Evolutionary conservation across 164 flowering plant genomes (phyloP).

Genomic region (Piper betle): DNA sequence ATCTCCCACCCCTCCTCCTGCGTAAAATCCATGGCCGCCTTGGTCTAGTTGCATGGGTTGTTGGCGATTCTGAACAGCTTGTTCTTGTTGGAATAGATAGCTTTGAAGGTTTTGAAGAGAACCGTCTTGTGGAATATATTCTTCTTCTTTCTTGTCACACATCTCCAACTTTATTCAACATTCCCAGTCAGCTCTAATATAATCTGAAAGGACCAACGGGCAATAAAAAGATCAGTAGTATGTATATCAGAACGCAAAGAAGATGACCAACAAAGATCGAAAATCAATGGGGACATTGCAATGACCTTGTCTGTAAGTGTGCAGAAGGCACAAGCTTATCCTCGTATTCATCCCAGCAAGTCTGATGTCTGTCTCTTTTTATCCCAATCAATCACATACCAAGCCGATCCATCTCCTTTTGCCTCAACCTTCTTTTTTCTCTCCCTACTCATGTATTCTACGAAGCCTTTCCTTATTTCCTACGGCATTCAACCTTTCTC

Average conservation of each 20-base stretch:
- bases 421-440: slow-evolving; percentile 11
- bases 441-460: not conserved
- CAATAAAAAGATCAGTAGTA: no score
- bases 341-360: slow-evolving; percentile 3
- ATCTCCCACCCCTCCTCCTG: slow-evolving; percentile 5
- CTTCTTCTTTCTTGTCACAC: slow-evolving; percentile 26
- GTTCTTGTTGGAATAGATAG: slow-evolving; percentile 26
- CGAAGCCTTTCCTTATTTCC: slow-evolving; percentile 54
- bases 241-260: not conserved
- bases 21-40: slow-evolving; percentile 7
- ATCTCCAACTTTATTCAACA: slow-evolving; percentile 7
- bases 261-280: not conserved
- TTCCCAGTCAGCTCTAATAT: not conserved
- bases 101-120: slow-evolving; percentile 27
- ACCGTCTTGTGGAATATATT: no score
- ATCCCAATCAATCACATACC: slow-evolving; percentile 6
- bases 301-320: not conserved
- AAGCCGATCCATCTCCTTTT: slow-evolving; percentile 1
- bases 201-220: not conserved
- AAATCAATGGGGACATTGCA: no score
- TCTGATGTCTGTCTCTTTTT: slow-evolving; percentile 25
- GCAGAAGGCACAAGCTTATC: no score
- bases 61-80: slow-evolving; percentile 4
- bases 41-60: slow-evolving; percentile 21
- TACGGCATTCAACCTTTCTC: slow-evolving; percentile 49